phyloP scores from a whole-genome alignment of 2,329 filamentous ascomycete genomes.

The Calonectria hongkongensis region DNA sequence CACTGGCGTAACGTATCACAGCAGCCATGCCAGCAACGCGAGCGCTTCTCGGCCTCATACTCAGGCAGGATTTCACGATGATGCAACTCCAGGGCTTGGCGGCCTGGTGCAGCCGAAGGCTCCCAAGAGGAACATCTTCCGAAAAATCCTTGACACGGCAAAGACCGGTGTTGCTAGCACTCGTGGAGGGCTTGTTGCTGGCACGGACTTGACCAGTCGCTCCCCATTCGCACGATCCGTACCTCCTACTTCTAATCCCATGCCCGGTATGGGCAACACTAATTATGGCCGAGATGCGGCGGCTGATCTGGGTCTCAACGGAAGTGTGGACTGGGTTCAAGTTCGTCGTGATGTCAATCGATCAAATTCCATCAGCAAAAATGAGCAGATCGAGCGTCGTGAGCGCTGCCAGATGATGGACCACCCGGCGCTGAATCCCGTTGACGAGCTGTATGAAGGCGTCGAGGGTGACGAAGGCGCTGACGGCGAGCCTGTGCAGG shows the following conservation, averaged over 20 bases:
- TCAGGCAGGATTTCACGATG: conserved; percentile 79
- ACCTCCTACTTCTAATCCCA: conserved; percentile 63
- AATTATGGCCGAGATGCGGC: conserved; percentile 70
- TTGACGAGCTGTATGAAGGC: conserved; percentile 90
- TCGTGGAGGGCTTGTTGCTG: conserved; percentile 84
- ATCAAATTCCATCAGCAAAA: conserved; percentile 92
- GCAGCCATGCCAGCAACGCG: conserved; percentile 83
- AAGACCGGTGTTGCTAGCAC: conserved; percentile 95
- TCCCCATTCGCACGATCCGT: conserved; percentile 66
- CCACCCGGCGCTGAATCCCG: conserved; percentile 88
- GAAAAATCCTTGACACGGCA: conserved; percentile 94
- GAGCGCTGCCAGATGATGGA: conserved; percentile 98
- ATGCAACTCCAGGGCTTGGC: conserved; percentile 82
- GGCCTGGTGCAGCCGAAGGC: conserved; percentile 85
- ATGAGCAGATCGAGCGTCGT: conserved; percentile 87
- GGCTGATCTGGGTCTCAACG: conserved; percentile 81
- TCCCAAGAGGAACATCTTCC: conserved; percentile 93
- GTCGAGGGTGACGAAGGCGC: conserved; percentile 93
- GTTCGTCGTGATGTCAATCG: conserved; percentile 96
- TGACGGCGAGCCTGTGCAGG: conserved; percentile 87
- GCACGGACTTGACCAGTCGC: conserved; percentile 65
- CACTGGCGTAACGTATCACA: conserved; percentile 91
- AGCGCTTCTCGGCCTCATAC: conserved; percentile 75
- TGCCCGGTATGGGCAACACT: conserved; percentile 64
- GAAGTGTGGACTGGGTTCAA: conserved; percentile 92